Evolutionary conservation across 2,329 filamentous ascomycete species (phyloP).

Genomic region (Whalleya microplaca): DNA sequence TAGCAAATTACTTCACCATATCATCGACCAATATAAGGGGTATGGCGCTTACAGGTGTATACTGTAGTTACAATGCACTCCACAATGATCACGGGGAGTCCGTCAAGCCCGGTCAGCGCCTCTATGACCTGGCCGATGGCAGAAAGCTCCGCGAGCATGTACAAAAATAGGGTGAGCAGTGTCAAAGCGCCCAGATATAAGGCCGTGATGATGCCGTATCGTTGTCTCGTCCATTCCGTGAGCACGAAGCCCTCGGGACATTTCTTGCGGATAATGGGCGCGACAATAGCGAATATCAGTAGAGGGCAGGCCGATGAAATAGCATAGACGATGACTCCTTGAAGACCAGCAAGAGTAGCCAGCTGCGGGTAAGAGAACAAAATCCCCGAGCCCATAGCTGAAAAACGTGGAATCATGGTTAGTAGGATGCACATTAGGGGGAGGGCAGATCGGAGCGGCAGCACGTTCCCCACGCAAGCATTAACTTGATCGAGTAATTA

Average conservation of each 20-base stretch:
- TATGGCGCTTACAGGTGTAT: slow-evolving; percentile 71
- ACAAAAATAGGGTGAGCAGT: slow-evolving; percentile 79
- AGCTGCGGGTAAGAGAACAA: slow-evolving; percentile 83
- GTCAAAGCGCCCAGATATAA: slow-evolving; percentile 79
- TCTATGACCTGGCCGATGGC: slow-evolving; percentile 79
- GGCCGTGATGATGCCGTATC: slow-evolving; percentile 71
- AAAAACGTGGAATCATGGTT: slow-evolving; percentile 49
- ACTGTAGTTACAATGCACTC: slow-evolving; percentile 78
- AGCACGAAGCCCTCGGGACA: slow-evolving; percentile 84
- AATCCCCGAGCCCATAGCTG: slow-evolving; percentile 82
- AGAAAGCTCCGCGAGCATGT: slow-evolving; percentile 85
- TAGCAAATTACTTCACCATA: slow-evolving; percentile 10
- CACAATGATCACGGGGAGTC: slow-evolving; percentile 76
- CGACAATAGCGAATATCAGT: slow-evolving; percentile 73
- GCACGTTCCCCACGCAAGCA: slow-evolving; percentile 98
- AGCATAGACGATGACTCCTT: slow-evolving; percentile 78
- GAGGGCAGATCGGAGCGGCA: slow-evolving; percentile 70
- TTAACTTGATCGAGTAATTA: slow-evolving; percentile 98
- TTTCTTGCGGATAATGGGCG: slow-evolving; percentile 76
- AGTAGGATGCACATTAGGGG: slow-evolving; percentile 35
- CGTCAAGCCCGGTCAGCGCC: slow-evolving; percentile 73
- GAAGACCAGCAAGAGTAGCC: slow-evolving; percentile 76
- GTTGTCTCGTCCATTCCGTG: slow-evolving; percentile 81
- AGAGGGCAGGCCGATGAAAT: slow-evolving; percentile 73
- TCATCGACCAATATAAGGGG: neutral